Evolutionary conservation across 75 land plant genomes (phyloP), one percentile per base, ranked within the genome.

Genomic region (Sequoia sempervirens): DNA sequence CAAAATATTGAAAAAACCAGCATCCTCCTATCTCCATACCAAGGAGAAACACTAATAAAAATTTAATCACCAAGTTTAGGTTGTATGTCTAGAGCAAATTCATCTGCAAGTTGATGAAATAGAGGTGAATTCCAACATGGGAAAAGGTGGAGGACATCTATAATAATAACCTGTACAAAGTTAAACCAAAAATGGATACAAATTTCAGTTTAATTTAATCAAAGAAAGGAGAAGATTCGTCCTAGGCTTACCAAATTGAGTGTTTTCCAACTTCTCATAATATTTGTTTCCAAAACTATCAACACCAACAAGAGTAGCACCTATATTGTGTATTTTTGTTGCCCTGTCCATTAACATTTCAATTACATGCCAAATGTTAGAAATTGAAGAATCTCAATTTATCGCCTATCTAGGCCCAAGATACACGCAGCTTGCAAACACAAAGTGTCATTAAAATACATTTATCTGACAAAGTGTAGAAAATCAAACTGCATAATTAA

Each of bases 211-310:
- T 26, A 61, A 61, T 23, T 23, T 61, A 61, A 6, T 6, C 66
- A 61, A 61, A 73, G 52, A 66, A 34, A 34, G 36, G 36, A 20
- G 26, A 76, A 82, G 73, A 47, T 81, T 78, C 11, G 8, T n/a
- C n/a, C 30, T 26, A 74, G 4, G 89, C 89, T 80, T 75, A 97
- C 99, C 99, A 88, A 53, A 89, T 82, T 92, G 93, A 20, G 85
- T 83, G 76, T 86, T 88, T 46, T 85, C 83, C 66, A 87, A 52
- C 26, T 92, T 95, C 91, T 97, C 92, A 83, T 92, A 97, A 81
- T 97, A 97, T 81, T 94, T 94, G 79, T 97, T 95, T 12, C 99
- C 99, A 83, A 92, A 90, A 64, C 89, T 84, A 84, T 97, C 99
- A 66, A 93, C 91, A 56, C 99, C 99, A 17, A 95, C 96, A 83